These are phyloP conservation scores for Aspergillus amoenus DNA, from an alignment of 2,329 filamentous ascomycete genomes.

Conservation along the genomic window DNA sequence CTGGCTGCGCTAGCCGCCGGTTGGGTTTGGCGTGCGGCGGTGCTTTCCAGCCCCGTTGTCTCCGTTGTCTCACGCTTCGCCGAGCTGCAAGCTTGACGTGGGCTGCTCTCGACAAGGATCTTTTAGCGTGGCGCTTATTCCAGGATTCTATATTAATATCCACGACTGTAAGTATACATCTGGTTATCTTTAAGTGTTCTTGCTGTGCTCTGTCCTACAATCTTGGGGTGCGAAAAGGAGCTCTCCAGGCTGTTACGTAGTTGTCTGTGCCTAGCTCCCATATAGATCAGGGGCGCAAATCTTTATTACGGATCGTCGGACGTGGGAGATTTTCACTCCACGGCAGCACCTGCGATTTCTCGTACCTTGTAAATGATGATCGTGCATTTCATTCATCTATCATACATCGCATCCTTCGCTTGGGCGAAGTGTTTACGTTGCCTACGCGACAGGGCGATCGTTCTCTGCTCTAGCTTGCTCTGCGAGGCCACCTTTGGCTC, in stretches of 20 bases:
- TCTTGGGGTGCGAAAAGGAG: not conserved
- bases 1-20: conserved; percentile 7
- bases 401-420: conserved; percentile 1
- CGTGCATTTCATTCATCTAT: conserved; percentile 5
- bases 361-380: not conserved
- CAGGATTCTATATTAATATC: not conserved
- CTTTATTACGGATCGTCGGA: not conserved
- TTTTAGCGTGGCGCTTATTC: not conserved
- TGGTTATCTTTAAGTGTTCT: not conserved
- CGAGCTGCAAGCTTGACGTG: not conserved
- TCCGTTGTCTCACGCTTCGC: not conserved
- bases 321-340: conserved; percentile 4
- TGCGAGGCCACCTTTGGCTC: conserved; percentile 67
- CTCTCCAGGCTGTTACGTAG: not conserved
- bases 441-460: conserved; percentile 58
- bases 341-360: not conserved
- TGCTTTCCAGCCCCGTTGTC: not conserved
- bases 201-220: not conserved
- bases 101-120: not conserved
- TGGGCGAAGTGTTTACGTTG: not conserved
- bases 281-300: not conserved
- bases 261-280: too few species aligned
- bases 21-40: conserved; percentile 13
- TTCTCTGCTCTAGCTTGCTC: conserved; percentile 85
- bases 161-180: not conserved